Base-by-base conservation (phyloP, 169 alveolate genomes). In the Ichthyophthirius multifiliis region DNA sequence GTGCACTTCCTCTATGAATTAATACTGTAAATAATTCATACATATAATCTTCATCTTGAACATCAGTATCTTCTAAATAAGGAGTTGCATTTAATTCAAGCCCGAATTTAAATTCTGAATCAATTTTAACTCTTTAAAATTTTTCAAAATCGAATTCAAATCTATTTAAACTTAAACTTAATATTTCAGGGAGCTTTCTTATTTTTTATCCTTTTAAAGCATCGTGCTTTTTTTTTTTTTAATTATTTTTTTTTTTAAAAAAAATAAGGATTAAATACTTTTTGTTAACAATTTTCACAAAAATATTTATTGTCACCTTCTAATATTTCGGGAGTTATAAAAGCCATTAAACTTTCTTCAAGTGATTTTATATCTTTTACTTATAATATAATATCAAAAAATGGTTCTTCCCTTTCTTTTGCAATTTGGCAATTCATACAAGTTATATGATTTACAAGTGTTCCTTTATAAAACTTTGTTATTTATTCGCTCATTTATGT, bases 1-100 rank as follows among this genome's bases (percentile, higher is more conserved):
- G 87, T 13, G 94, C 94, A 39, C 89, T 86, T 5, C 97, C 97
- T 55, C 91, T 80, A 80, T 94, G 97, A 35, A 94, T 91, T 7
- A 94, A 75, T 39, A 90, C 90, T 34, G 92, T 90, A 73, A 87
- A 75, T 74, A 94, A 83, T 64, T 91, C 97, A 85, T 94, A 94
- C 27, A 76, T 20, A 12, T 55, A 46, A 41, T 82, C 76, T 65
- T 65, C 84, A n/a, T 67, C 39, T 7, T 34, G 43, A 0, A 67
- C 18, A 2, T 34, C 48, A 76, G 85, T 15, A 7, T 55, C 31
- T 55, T 55, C 71, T 27, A 55, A 80, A 80, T 71, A 90, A 12
- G 80, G 79, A n/a, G 77, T 78, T 75, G 91, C 46, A 65, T 90
- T 82, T 10, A 94, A 74, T 65, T 91, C 95, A 20, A 91, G 80